Conservation (phyloP, 2,329 filamentous ascomycete genomes). For the Colletotrichum eremochloae region DNA sequence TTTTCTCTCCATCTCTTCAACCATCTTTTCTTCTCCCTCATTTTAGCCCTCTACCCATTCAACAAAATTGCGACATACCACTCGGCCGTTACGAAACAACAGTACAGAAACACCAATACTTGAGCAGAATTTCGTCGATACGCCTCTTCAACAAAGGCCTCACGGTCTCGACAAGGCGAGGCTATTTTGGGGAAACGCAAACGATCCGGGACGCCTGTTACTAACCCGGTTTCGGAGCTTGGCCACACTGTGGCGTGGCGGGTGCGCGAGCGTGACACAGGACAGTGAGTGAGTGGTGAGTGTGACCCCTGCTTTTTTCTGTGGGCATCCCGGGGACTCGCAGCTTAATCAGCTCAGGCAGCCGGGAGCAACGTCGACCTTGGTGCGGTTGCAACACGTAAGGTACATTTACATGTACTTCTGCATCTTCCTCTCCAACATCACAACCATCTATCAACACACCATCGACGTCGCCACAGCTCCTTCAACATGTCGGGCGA, state of each 20-base stretch:
- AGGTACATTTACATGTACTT: conserved; percentile 33
- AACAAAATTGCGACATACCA: not conserved
- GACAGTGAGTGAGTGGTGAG: not conserved
- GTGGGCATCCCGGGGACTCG: conserved; percentile 18
- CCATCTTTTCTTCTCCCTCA: not conserved
- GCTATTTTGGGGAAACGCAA: conserved; percentile 15
- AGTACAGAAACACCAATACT: not conserved
- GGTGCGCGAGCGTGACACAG: conserved; percentile 1
- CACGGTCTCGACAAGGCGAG: not conserved
- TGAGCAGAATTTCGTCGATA: not conserved
- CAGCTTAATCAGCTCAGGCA: conserved; percentile 39
- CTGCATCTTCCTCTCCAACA: conserved; percentile 22
- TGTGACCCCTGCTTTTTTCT: conserved; percentile 4
- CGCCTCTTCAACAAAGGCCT: not conserved
- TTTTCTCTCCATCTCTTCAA: not conserved
- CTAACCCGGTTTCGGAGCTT: conserved; percentile 37
- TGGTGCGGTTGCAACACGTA: conserved; percentile 13
- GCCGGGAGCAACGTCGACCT: conserved; percentile 38
- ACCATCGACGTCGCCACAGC: conserved; percentile 13
- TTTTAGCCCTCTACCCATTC: not conserved
- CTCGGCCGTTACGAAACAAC: not conserved
- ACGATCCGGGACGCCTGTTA: conserved; percentile 12
- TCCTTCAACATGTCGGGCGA: conserved; percentile 38
- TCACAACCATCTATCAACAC: conserved; percentile 6
- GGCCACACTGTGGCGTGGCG: conserved; percentile 23